Conservation (phyloP, 169 alveolate genomes). For the Plasmodium sp. region DNA sequence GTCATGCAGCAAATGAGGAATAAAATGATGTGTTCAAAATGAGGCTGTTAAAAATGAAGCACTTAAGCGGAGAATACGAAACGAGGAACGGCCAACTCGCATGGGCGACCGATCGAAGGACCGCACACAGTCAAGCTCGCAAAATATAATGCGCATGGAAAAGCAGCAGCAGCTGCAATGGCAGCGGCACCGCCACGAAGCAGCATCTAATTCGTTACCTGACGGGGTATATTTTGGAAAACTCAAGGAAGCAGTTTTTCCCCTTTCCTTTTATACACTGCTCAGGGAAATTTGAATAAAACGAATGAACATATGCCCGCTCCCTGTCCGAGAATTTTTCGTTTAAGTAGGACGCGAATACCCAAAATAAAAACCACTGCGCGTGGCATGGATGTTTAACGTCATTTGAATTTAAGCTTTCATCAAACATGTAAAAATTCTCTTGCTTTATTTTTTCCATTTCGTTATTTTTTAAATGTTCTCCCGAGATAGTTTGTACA, state of each 20-base stretch:
- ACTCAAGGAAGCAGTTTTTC: slow-evolving; percentile 61
- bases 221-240: slow-evolving; percentile 46
- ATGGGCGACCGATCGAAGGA: background rate
- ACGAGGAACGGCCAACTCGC: background rate
- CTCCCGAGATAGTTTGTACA: background rate
- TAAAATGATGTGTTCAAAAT: background rate
- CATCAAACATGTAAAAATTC: slow-evolving; percentile 73
- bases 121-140: background rate
- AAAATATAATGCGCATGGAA: background rate
- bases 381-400: slow-evolving; percentile 74
- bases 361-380: slow-evolving; percentile 76
- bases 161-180: background rate
- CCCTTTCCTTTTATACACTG: slow-evolving; percentile 73
- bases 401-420: slow-evolving; percentile 66
- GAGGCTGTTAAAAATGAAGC: background rate
- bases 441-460: slow-evolving; percentile 72
- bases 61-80: background rate
- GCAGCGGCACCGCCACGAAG: background rate
- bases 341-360: slow-evolving; percentile 64
- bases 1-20: background rate
- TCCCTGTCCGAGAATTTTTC: slow-evolving; percentile 68
- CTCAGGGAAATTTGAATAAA: slow-evolving; percentile 73
- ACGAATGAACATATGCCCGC: slow-evolving; percentile 45
- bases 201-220: slow-evolving; percentile 13
- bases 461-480: slow-evolving; percentile 22